Conservation (phyloP, 495 filamentous ascomycete species). For the Thermothielavioides terrestris region DNA sequence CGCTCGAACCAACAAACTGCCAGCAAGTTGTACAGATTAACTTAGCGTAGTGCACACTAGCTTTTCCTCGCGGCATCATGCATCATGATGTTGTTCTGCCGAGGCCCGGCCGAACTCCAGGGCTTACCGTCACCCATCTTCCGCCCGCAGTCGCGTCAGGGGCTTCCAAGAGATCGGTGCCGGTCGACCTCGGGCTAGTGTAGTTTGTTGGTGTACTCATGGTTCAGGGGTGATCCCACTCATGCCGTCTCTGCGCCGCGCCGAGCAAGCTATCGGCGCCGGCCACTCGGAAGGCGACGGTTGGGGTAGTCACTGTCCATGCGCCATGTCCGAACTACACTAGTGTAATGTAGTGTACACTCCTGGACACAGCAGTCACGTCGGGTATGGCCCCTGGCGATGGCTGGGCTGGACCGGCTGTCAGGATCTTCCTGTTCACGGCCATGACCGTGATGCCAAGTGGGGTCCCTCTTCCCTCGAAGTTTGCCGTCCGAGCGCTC, state of each 20-base stretch:
- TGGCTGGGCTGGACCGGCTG: background rate
- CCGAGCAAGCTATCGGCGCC: background rate
- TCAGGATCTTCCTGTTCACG: background rate
- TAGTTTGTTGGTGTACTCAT: too few relatives aligned
- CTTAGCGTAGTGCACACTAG: too few relatives aligned
- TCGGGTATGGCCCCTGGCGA: background rate
- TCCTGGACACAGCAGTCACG: background rate
- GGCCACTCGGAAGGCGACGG: constrained; percentile 5
- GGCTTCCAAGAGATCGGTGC: background rate
- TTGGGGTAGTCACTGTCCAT: background rate
- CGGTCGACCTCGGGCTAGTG: background rate
- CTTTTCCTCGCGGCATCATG: too few relatives aligned
- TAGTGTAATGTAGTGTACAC: background rate
- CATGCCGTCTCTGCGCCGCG: constrained; percentile 1
- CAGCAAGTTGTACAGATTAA: too few relatives aligned
- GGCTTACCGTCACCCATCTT: background rate
- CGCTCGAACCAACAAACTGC: too few relatives aligned
- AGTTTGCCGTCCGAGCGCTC: constrained; percentile 5
- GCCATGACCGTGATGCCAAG: background rate
- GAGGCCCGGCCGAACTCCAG: too few relatives aligned
- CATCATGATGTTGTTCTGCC: too few relatives aligned
- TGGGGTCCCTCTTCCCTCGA: too few relatives aligned
- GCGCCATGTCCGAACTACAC: too few relatives aligned
- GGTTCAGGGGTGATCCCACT: background rate
- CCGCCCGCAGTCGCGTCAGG: background rate